These are phyloP conservation scores for Carpinus fangiana DNA, from an alignment of 306 rosid species.

Conservation along the genomic window DNA sequence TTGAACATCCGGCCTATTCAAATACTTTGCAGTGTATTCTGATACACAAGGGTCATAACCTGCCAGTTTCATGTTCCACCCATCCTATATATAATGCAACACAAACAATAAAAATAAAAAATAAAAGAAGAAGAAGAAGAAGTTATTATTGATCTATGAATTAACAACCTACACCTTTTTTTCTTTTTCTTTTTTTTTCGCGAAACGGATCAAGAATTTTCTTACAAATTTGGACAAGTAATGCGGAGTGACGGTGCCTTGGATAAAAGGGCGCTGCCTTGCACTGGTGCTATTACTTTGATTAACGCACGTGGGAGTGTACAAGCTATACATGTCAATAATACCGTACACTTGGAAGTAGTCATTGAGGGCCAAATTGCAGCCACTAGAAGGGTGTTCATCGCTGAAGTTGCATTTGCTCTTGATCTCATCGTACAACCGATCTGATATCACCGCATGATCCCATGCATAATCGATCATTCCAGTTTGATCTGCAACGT, in stretches of 20 bases:
- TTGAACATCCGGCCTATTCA: constrained; percentile 51
- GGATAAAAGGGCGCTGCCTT: constrained; percentile 4
- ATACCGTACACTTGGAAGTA: constrained; percentile 31
- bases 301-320: constrained; percentile 30
- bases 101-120: too few relatives aligned
- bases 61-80: constrained; percentile 34
- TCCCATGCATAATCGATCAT: constrained; percentile 55
- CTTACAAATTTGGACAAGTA: constrained; percentile 36
- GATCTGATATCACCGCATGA: constrained; percentile 52
- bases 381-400: background rate
- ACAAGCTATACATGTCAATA: constrained; percentile 52
- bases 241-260: constrained; percentile 13
- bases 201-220: background rate
- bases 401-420: constrained; percentile 42
- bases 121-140: too few relatives aligned
- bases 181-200: too few relatives aligned
- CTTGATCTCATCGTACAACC: constrained; percentile 30
- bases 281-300: background rate
- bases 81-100: constrained; percentile 31
- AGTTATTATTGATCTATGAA: background rate
- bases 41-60: constrained; percentile 56
- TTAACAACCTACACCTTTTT: too few relatives aligned
- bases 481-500: constrained; percentile 47
- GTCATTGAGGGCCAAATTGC: background rate
- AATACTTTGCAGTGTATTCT: constrained; percentile 31